Base-by-base conservation (phyloP, 2,329 filamentous ascomycete species). In the Lecanicillium sp. region DNA sequence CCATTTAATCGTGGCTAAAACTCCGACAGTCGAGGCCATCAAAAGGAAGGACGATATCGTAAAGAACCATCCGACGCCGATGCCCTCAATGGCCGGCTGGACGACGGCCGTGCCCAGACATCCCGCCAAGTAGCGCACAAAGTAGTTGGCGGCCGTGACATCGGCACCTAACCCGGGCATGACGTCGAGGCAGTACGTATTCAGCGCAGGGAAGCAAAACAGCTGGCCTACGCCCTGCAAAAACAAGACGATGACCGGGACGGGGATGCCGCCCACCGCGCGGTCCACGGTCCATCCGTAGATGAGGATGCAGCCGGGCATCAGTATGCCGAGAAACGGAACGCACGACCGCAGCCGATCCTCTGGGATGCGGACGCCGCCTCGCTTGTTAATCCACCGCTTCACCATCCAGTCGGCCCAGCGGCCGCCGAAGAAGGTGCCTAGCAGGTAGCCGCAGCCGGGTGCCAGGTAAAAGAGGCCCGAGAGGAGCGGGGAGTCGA, bases 141-240 rank as follows among this genome's bases (percentile, higher is more conserved):
- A 78, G 57, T 89, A 92, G 57, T 90, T 92, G 0, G 84, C 83
- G 0, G 84, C 84, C 31, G 87, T 77, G 4, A 90, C 83, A 52
- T 92, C 85, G 4, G 81, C 76, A 31, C 77, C 77, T 20, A 74
- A 66, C 2, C 69, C 69, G 0, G 56, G 82, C 79, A 89, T 87
- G 11, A 90, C 84, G 56, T 92, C 85, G 29, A 92, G 61, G 55
- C 84, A 89, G 60, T 92, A 89, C 0, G 84, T 85, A 56, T 89
- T 88, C 44, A 89, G 57, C 34, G 74, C 77, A 0, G 83, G 83
- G 51, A 87, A 88, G 49, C 81, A 84, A 52, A 87, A 84, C 5
- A 88, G 63, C 57, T 88, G 82, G 0, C 77, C 81, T 0, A 87
- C 69, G 2, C 84, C 84, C 52, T 88, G 83, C 3, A 83, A 43